Evolutionary conservation across 805 yeast genomes (phyloP), one percentile per base, ranked within the genome.

Genomic region (Suhomyces vadensis): DNA sequence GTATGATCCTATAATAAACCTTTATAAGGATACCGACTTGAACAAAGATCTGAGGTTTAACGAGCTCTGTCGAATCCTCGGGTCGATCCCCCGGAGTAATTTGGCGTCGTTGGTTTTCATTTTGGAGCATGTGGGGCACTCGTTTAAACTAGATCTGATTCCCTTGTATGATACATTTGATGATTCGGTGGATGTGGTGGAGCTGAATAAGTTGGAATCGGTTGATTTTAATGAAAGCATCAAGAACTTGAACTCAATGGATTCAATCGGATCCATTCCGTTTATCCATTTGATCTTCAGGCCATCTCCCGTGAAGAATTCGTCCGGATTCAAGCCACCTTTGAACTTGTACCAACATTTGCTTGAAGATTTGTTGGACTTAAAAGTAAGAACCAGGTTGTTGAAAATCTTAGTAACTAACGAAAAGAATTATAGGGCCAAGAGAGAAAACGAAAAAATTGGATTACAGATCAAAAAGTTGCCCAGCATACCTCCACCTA

Each of bases 301-400:
- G 26, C 77, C 77, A 0, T 65, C 75, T 1, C 58, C 63, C 5
- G 54, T 62, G 5, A 72, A 69, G 40, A 51, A 61, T 35, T 54
- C 67, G 1, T 13, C 56, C 1, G 77, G 77, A 0, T 68, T 69
- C 45, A 67, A 66, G 41, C 77, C 77, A 8, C 74, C 74, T 0
- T 27, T 63, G 16, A 56, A 46, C 1, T 46, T 44, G 13, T 71
- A 71, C 49, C 49, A 50, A 19, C 21, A 10, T 4, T 41, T 71
- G 6, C 57, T 67, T 3, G 10, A 40, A 5, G 69, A 65, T 44
- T 57, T 72, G 42, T 54, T 71, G 8, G 44, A 47, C 23, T 41
- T 56, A 19, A 53, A 55, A 7, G 42, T 57, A 3, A 53, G 74
- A 31, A 31, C 8, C 6, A 52, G 42, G 41, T 53, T 55, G 35